A percentile compares a stretch with the other conserved stretches of the same genome.
These are phyloP conservation scores for Ogataea saltuana DNA, from an alignment of 805 yeast genomes.

Conservation along the genomic window DNA sequence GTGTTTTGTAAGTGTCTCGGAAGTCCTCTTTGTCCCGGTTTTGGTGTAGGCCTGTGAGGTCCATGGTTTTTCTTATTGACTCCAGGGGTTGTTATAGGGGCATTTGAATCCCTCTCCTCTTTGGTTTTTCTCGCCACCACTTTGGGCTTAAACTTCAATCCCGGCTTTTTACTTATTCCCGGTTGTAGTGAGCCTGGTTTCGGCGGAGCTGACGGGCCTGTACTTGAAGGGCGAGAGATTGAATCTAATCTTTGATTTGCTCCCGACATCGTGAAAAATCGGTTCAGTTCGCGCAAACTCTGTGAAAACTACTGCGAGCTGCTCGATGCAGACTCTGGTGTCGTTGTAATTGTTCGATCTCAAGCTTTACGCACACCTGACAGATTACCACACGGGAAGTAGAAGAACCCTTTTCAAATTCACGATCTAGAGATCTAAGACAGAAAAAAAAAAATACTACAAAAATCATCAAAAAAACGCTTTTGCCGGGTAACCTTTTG, in stretches of 20 bases:
- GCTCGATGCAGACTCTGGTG: background rate
- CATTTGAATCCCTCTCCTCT: constrained; percentile 79
- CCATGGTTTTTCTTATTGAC: constrained; percentile 38
- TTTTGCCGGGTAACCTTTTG: constrained; percentile 4
- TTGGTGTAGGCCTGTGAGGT: constrained; percentile 35
- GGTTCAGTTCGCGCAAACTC: too few relatives aligned
- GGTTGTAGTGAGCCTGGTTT: too few relatives aligned
- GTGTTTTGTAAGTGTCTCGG: constrained; percentile 46
- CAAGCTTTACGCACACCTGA: background rate
- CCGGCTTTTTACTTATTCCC: constrained; percentile 42
- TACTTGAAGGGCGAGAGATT: constrained; percentile 33
- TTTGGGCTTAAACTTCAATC: constrained; percentile 81
- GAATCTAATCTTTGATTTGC: constrained; percentile 40
- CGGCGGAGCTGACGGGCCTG: constrained; percentile 17
- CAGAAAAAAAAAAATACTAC: background rate
- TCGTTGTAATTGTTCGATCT: too few relatives aligned
- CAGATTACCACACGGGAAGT: too few relatives aligned
- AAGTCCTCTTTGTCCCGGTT: constrained; percentile 39
- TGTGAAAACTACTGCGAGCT: too few relatives aligned
- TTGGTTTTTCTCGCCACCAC: constrained; percentile 80
- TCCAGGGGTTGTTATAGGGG: constrained; percentile 45
- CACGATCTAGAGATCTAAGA: too few relatives aligned
- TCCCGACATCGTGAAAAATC: constrained; percentile 1
- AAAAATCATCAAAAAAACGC: too few relatives aligned
- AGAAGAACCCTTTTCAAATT: too few relatives aligned